Base-by-base conservation (phyloP, 129 eudicot species). In the Flaveria linearis region DNA sequence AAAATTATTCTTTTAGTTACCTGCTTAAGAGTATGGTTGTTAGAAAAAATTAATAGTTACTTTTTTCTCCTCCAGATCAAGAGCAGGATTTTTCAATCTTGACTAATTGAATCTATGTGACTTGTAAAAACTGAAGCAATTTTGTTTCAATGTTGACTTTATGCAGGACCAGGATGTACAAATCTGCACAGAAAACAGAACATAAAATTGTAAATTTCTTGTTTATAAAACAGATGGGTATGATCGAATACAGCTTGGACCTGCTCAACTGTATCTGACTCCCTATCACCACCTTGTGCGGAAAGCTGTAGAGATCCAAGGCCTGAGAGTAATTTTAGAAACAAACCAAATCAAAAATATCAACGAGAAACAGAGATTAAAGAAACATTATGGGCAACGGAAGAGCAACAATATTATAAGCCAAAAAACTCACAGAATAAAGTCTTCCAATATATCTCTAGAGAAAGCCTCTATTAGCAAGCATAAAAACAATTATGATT, bases 231-330 rank as follows among this genome's bases (percentile, higher is more conserved):
- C n/a, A 11, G 4, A 45, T 45, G 14, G 23, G 20, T 79, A 69
- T n/a, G 12, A 14, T 62, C 11, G 6, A 33, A 33, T 58, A 72
- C 72, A 72, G 49, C 16, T 81, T 76, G 17, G 62, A 88, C 98
- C 95, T 93, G 96, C 86, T 93, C 97, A 47, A 93, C 84, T 43
- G 86, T 85, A 51, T 93, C 98, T 9, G 98, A 84, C 69, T 93
- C 98, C 84, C 86, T 85, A 50, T 93, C 98, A 72, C 96, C 98
- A 91, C 84, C 76, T 70, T 88, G 36, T 70, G 86, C 30, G 91
- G 82, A 88, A 84, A 93, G 2, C 97, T 88, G 87, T 68, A 36
- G 41, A 68, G 62, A 45, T 69, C 11, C 14, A 73, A 3, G 7
- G 23, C 78, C 68, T 43, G 36, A 58, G 67, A 33, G 72, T 47